Percentiles rank a stretch among this genome's conserved stretches.
Evolutionary conservation across 108 stramenopile species (phyloP).

Genomic region (Asterionellopsis glacialis): DNA sequence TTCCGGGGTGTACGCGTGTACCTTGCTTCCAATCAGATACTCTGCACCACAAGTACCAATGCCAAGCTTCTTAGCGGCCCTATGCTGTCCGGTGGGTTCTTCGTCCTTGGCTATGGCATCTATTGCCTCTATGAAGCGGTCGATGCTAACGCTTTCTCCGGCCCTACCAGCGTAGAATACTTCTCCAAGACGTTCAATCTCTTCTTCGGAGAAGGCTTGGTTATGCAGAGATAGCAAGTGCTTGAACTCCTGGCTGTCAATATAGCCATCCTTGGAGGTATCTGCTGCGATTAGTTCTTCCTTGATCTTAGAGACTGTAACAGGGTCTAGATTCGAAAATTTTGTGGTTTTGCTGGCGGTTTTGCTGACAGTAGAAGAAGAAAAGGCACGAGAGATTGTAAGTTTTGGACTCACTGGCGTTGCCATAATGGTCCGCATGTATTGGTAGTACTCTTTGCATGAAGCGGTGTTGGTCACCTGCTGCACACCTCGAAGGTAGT

Average conservation of each 20-base stretch:
- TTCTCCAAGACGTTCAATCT: background rate
- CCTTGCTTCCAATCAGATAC: slow-evolving; percentile 3
- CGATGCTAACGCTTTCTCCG: background rate
- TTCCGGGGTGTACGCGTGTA: slow-evolving; percentile 30
- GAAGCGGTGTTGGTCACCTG: too few species aligned
- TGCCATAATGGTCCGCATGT: too few species aligned
- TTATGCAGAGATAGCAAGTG: background rate
- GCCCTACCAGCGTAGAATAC: background rate
- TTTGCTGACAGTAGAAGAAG: too few species aligned
- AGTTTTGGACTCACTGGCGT: too few species aligned
- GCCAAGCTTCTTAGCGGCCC: background rate
- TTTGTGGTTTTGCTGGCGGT: too few species aligned
- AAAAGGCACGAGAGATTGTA: too few species aligned
- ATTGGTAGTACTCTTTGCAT: too few species aligned
- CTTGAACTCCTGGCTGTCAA: background rate
- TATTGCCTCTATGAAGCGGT: slow-evolving; percentile 1
- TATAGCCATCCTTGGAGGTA: slow-evolving; percentile 24
- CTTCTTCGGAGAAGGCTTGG: background rate
- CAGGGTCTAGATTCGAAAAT: too few species aligned
- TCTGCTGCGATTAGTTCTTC: slow-evolving; percentile 53
- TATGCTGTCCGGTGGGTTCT: background rate
- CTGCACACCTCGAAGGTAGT: too few species aligned
- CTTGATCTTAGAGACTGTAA: too few species aligned
- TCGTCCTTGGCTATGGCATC: background rate
- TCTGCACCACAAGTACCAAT: background rate